Evolutionary conservation across 2,329 filamentous ascomycete genomes (phyloP), one percentile per base, ranked within the genome.

Genomic region (Beauveria sp.): DNA sequence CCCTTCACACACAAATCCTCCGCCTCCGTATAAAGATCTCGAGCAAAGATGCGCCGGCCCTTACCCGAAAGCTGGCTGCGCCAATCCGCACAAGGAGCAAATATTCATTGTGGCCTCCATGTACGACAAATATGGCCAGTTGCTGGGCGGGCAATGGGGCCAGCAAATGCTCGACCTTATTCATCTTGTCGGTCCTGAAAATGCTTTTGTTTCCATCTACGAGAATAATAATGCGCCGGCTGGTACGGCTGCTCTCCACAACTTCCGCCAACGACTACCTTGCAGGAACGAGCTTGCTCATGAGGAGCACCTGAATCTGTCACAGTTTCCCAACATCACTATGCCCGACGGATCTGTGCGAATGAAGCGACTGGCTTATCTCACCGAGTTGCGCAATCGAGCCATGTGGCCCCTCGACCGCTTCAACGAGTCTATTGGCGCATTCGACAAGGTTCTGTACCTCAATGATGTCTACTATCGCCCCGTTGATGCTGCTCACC

Each of bases 51-150:
- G 75, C 63, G 63, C 67, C 22, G 70, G 66, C 2, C 64, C 69
- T 14, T 58, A 63, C 43, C 43, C 67, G 43, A 26, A 64, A 42
- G 61, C 68, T 8, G 73, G 75, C 28, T 75, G 77, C 63, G 76
- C 72, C 24, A 78, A 78, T 63, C 66, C 70, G 0, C 63, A 65
- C 50, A 77, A 83, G 55, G 86, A 91, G 70, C 88, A 85, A 67
- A 77, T 91, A n/a, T 91, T 88, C 68, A 88, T 92, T 57, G 86
- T 86, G 1, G 84, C 88, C 18, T 89, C 86, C 67, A 78, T 92
- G 59, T 88, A 88, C 66, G 87, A 91, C 67, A 76, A 78, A 22
- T 76, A 77, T 7, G 87, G 86, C 1, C 74, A 79, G 3, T 74
- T 91, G 22, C 81, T 86, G 0, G 74, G 78, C 7, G 87, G 88